Evolutionary conservation across 129 eudicot genomes (phyloP).

Genomic region (Apium graveolens): DNA sequence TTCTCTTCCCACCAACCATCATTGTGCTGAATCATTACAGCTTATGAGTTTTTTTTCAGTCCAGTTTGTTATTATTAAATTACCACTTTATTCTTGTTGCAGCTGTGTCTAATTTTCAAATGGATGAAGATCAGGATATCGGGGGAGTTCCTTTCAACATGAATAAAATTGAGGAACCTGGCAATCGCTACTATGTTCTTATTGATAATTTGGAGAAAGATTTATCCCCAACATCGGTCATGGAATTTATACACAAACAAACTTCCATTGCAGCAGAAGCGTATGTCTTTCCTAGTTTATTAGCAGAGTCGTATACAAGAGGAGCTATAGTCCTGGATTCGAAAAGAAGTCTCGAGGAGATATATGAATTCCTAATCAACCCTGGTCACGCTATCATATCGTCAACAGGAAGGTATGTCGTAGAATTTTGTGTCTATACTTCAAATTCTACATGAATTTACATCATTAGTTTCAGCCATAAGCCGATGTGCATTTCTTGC

Average conservation of each 20-base stretch:
- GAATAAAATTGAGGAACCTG: constrained; percentile 15
- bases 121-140: constrained; percentile 42
- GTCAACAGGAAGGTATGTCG: constrained; percentile 56
- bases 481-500: background rate
- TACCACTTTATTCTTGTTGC: constrained; percentile 2
- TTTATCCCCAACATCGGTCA: constrained; percentile 33
- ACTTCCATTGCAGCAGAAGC: constrained; percentile 49
- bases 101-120: constrained; percentile 18
- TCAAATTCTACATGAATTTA: background rate
- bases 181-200: constrained; percentile 27
- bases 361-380: constrained; percentile 40
- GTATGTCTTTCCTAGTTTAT: constrained; percentile 41
- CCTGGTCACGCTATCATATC: constrained; percentile 53
- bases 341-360: constrained; percentile 27
- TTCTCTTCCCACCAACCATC: background rate
- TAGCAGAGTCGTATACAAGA: constrained; percentile 40
- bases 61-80: constrained; percentile 1
- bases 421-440: background rate
- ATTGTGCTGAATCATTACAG: background rate
- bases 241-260: constrained; percentile 36
- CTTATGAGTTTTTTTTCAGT: background rate
- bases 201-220: constrained; percentile 61
- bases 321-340: constrained; percentile 47
- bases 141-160: constrained; percentile 26
- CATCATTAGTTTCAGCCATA: background rate